Evolutionary conservation across 306 rosid species (phyloP).

Genomic region (Cucurbita ficifolia): DNA sequence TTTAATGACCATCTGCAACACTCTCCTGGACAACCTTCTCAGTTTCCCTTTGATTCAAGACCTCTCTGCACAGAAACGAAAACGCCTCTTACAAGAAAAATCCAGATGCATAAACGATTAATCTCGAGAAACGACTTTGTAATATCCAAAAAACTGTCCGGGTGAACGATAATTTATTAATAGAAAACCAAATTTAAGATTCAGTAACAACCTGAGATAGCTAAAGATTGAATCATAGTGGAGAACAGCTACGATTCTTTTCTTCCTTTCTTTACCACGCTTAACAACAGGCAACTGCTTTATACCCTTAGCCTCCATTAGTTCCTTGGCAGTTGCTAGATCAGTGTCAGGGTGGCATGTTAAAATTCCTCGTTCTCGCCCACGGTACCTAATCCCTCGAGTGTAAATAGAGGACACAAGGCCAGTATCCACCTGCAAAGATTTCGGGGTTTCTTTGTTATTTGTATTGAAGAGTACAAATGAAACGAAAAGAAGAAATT

Average conservation of each 20-base stretch:
- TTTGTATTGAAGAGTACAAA: constrained; percentile 2
- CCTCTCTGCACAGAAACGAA: constrained; percentile 43
- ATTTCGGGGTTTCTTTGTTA: constrained; percentile 3
- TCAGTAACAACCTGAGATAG: constrained; percentile 54
- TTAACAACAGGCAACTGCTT: constrained; percentile 89
- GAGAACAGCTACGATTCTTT: constrained; percentile 64
- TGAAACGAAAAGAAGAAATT: background rate
- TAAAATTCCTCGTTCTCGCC: constrained; percentile 61
- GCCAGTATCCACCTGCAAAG: constrained; percentile 37
- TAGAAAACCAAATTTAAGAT: constrained; percentile 5
- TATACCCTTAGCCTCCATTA: constrained; percentile 90
- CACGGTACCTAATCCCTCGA: constrained; percentile 69
- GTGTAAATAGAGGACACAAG: constrained; percentile 80
- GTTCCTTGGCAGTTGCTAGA: constrained; percentile 76
- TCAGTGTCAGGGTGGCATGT: constrained; percentile 71
- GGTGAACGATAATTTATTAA: background rate
- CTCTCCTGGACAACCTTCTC: constrained; percentile 26
- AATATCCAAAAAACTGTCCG: background rate
- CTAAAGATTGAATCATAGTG: constrained; percentile 55
- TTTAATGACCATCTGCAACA: constrained; percentile 36
- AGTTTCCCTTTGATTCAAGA: constrained; percentile 32
- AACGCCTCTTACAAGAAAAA: background rate
- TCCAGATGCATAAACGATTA: background rate
- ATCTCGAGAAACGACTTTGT: background rate
- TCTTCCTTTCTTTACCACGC: constrained; percentile 48